Base-by-base conservation (phyloP, 169 alveolate genomes). In the Eimeria falciformis region DNA sequence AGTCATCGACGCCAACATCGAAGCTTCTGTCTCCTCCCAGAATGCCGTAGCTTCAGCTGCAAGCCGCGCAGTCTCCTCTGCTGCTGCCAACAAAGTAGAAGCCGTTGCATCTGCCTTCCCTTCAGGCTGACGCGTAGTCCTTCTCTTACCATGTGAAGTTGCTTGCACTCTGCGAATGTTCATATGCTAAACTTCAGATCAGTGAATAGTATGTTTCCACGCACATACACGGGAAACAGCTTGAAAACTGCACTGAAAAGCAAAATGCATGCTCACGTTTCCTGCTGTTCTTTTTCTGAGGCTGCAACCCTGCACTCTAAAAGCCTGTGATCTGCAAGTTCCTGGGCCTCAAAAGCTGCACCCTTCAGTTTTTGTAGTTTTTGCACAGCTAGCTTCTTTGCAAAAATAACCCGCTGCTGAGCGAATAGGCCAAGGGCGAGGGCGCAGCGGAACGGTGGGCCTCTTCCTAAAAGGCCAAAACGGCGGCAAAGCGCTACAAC, bases 401-500 rank as follows among this genome's bases (percentile, higher is more conserved):
- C 68, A 3, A 14, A n/a, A n/a, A 77, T 9, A 11, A 77, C 43
- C 46, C 45, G 62, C 45, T 77, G 86, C 47, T 77, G 86, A 27
- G 86, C 86, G 45, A 37, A 46, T 3, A 77, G 86, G 43, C 86
- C 86, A 21, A 77, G 37, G 58, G 37, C 21, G n/a, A 77, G 66
- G 17, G 68, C 86, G 25, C 86, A 77, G 7, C 86, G 86, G 33
- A 77, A 77, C 11, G 68, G 68, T 18, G 86, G 43, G 23, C 68
- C 58, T 12, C 66, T 43, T 5, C 86, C 86, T 7, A 77, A 23
- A 7, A 45, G 62, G 17, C 68, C 23, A 50, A 77, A 77, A 11
- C 62, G 68, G 46, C 86, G 86, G 47, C 86, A 77, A 7, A 77
- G 86, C 55, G 37, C 55, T 9, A 77, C 86, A 2, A 46, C 68